These are phyloP conservation scores for Paramecium primaurelia DNA, from an alignment of 73 alveolate species.

Conservation along the genomic window DNA sequence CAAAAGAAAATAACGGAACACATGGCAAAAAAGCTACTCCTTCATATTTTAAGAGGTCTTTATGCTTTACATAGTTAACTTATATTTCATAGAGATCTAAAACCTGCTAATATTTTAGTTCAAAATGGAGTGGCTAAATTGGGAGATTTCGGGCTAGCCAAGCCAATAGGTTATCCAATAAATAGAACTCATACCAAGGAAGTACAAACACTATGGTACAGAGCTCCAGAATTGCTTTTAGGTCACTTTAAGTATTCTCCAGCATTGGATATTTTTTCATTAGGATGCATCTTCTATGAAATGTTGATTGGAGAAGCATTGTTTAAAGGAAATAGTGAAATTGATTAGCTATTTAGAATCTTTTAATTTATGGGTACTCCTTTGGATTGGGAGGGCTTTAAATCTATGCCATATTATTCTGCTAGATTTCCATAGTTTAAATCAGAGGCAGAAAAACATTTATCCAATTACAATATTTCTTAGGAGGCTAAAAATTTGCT, in stretches of 20 bases:
- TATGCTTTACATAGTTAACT: not conserved
- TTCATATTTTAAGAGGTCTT: slow-evolving; percentile 1
- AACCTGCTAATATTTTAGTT: slow-evolving; percentile 59
- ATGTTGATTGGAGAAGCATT: slow-evolving; percentile 53
- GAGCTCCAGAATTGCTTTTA: slow-evolving; percentile 71
- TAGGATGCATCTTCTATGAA: slow-evolving; percentile 71
- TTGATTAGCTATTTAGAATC: slow-evolving; percentile 54
- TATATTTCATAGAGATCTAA: slow-evolving; percentile 56
- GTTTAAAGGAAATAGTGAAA: slow-evolving; percentile 60
- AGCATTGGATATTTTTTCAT: slow-evolving; percentile 65
- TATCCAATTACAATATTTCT: not conserved
- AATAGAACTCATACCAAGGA: slow-evolving; percentile 62
- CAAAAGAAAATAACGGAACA: not conserved
- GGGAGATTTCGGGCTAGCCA: slow-evolving; percentile 90
- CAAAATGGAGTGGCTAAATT: slow-evolving; percentile 79
- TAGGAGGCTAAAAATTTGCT: slow-evolving; percentile 44
- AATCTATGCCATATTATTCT: not conserved
- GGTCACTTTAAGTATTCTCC: slow-evolving; percentile 59
- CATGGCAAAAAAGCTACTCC: not conserved
- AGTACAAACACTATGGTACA: slow-evolving; percentile 66
- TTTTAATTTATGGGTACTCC: slow-evolving; percentile 68
- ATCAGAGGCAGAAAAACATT: slow-evolving; percentile 67
- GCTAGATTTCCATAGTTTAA: slow-evolving; percentile 84
- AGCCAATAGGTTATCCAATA: slow-evolving; percentile 61
- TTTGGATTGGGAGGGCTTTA: slow-evolving; percentile 59